These are phyloP conservation scores for Cladosporium austrohemisphaericum DNA, from an alignment of 2,329 filamentous ascomycete genomes.

Conservation along the genomic window DNA sequence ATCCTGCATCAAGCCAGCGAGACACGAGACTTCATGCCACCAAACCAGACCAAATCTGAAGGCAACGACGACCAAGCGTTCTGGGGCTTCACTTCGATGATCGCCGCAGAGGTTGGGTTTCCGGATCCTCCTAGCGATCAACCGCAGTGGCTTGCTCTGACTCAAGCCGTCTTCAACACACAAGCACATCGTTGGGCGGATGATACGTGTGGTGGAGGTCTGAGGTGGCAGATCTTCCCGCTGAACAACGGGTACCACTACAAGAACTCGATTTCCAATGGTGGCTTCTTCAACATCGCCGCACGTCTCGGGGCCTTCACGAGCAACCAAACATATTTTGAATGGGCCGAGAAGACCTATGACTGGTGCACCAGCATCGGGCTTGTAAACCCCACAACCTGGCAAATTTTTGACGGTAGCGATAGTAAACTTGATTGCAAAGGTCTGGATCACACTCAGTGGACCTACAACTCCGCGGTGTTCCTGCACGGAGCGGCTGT, in stretches of 20 bases:
- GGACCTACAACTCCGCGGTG: conserved; percentile 47
- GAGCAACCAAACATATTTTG: conserved; percentile 52
- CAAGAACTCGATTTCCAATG: conserved; percentile 47
- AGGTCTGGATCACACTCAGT: conserved; percentile 43
- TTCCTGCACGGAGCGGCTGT: conserved; percentile 45
- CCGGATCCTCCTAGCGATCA: conserved; percentile 40
- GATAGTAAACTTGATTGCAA: conserved; percentile 42
- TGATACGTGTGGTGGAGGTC: conserved; percentile 36
- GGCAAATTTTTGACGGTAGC: conserved; percentile 46
- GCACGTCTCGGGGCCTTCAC: conserved; percentile 33
- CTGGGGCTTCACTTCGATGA: conserved; percentile 56
- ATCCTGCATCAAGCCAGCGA: conserved; percentile 60
- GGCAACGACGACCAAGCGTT: conserved; percentile 59
- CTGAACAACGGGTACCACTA: conserved; percentile 51
- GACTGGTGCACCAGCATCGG: conserved; percentile 43
- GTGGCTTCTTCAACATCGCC: conserved; percentile 44
- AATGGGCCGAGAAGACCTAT: conserved; percentile 53
- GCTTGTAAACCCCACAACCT: conserved; percentile 52
- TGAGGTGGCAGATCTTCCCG: conserved; percentile 35
- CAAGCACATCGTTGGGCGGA: conserved; percentile 38
- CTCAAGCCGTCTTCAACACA: conserved; percentile 41
- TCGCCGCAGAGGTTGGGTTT: conserved; percentile 52
- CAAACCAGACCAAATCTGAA: conserved; percentile 36
- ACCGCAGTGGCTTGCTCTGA: conserved; percentile 46
- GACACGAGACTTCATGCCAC: conserved; percentile 57